Evolutionary conservation across 2,329 filamentous ascomycete species (phyloP).

Genomic region (Ambrosiella cleistominuta): DNA sequence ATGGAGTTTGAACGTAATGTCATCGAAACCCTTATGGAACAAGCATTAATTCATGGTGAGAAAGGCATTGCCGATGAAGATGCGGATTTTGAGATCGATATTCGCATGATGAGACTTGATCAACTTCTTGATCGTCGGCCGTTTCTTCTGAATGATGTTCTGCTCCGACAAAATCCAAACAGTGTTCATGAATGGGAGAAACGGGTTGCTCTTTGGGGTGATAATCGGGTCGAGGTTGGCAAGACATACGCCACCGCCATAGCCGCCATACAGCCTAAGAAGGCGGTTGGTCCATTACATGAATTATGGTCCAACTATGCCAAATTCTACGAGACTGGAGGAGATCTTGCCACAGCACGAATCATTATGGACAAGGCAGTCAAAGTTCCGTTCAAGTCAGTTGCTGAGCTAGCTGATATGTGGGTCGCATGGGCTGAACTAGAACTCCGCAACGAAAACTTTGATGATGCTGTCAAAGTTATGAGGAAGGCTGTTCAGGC

Average conservation of each 20-base stretch:
- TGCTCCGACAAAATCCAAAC: slow-evolving; percentile 88
- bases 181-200: slow-evolving; percentile 97
- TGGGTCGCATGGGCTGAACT: slow-evolving; percentile 99
- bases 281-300: slow-evolving; percentile 82
- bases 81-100: slow-evolving; percentile 85
- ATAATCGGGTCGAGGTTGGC: slow-evolving; percentile 79
- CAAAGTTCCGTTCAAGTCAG: slow-evolving; percentile 93
- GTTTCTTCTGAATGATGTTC: slow-evolving; percentile 89
- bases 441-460: slow-evolving; percentile 90
- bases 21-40: slow-evolving; percentile 79
- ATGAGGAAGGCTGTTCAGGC: slow-evolving; percentile 96
- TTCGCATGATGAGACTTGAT: slow-evolving; percentile 95
- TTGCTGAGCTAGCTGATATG: slow-evolving; percentile 91
- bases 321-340: slow-evolving; percentile 84
- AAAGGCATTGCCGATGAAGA: slow-evolving; percentile 63
- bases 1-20: slow-evolving; percentile 94
- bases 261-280: slow-evolving; percentile 81
- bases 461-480: slow-evolving; percentile 82
- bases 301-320: slow-evolving; percentile 94
- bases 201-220: slow-evolving; percentile 83
- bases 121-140: slow-evolving; percentile 93
- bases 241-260: slow-evolving; percentile 93
- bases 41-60: slow-evolving; percentile 61
- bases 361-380: slow-evolving; percentile 96
- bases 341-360: slow-evolving; percentile 67